Base-by-base conservation (phyloP, 192 early-diverging fungal species). In the Backusella psychrophila region DNA sequence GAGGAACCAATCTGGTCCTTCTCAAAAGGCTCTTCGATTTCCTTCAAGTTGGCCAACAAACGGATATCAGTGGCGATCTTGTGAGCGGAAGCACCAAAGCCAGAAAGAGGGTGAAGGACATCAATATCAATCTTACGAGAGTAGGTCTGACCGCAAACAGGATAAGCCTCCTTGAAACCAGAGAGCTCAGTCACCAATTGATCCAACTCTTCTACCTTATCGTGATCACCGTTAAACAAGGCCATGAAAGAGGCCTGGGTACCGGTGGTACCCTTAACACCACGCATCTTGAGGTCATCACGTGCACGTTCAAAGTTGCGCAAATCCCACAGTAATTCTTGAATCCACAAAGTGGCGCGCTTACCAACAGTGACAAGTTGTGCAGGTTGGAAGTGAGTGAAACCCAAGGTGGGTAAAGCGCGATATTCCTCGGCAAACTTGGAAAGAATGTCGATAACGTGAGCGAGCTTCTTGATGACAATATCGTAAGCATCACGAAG, bases 371-470 rank as follows among this genome's bases (percentile, higher is more conserved):
- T 99, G 42, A 96, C 97, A 71, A 99, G 86, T 82, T 99, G 98
- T 33, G 98, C 98, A 49, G 98, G 98, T 85, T 99, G 98, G 87
- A 98, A 97, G 84, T 99, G 98, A 49, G 98, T 99, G 83, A 99
- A 99, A 29, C 98, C 98, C 11, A 99, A 89, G 31, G 98, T 97
- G 39, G 98, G 96, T 68, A 96, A 85, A 72, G 90, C 90, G 78
- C 92, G 91, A 87, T 97, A 91, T 73, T 88, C 78, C 14, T 85
- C 80, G 11, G 96, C 94, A 87, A 99, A 99, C 33, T 80, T 81
- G 31, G 91, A 80, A 66, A 99, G 85, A 42, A 89, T 92, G 77
- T 93, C 85, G 79, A 96, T 93, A 26, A 93, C 93, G 70, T 87
- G 85, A 33, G 91, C 96, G 17, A 99, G 86, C 87, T 99, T 99